A percentile compares a stretch with the other conserved stretches of the same genome.
Evolutionary conservation across 352 stramenopile genomes (phyloP).

Genomic region (Pythium dissimile): DNA sequence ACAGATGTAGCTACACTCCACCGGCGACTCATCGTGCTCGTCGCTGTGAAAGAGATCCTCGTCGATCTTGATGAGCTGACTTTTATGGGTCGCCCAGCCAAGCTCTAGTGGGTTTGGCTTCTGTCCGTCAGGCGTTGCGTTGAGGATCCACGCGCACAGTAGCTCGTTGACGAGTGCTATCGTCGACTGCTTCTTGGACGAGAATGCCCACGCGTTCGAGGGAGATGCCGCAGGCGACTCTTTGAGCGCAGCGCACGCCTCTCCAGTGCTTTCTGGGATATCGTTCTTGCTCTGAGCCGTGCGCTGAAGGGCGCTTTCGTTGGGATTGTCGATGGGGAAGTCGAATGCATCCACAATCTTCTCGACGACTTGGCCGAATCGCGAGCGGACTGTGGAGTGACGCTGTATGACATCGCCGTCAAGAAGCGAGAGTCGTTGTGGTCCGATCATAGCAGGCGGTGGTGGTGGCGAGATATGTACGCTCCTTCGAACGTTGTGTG

Average conservation of each 20-base stretch:
- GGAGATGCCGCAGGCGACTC: neutral
- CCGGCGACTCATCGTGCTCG: conserved; percentile 17
- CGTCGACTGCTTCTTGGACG: conserved; percentile 8
- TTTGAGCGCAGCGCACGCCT: conserved; percentile 2
- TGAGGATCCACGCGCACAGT: conserved; percentile 25
- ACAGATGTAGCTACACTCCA: conserved; percentile 23
- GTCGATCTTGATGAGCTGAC: neutral
- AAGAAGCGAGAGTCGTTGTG: conserved; percentile 34
- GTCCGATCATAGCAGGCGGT: conserved; percentile 11
- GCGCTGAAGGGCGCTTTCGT: neutral
- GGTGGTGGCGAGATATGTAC: neutral
- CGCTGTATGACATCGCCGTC: conserved; percentile 29
- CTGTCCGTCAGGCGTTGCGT: conserved; percentile 15
- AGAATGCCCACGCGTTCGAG: conserved; percentile 4
- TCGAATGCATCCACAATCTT: conserved; percentile 33
- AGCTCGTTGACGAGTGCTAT: conserved; percentile 22
- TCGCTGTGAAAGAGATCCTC: conserved; percentile 10
- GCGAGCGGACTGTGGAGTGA: conserved; percentile 12
- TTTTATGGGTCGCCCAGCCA: conserved; percentile 15
- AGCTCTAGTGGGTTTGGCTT: conserved; percentile 26
- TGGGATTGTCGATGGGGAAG: conserved; percentile 29
- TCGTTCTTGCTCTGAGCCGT: no score
- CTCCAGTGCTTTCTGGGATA: neutral
- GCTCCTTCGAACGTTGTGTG: conserved; percentile 15
- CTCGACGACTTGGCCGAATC: conserved; percentile 33